A percentile compares a stretch with the other conserved stretches of the same genome.
Evolutionary conservation across 2,329 filamentous ascomycete genomes (phyloP).

Genomic region (Ophiostoma ulmi): DNA sequence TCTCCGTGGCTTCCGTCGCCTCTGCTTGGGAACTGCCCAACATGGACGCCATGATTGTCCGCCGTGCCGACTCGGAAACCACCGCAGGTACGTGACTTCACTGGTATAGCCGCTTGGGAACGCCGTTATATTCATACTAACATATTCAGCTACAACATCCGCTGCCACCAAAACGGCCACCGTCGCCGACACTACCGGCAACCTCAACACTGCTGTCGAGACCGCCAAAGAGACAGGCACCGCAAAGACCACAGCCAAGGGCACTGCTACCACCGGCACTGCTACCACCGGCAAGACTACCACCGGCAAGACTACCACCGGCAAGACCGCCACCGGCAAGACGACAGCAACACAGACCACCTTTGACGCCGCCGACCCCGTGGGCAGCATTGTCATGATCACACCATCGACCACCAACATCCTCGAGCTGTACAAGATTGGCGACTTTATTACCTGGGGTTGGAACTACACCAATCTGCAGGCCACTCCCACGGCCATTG

Average conservation of each 20-base stretch:
- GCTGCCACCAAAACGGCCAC: constrained; percentile 16
- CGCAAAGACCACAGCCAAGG: constrained; percentile 30
- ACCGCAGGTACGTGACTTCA: neutral
- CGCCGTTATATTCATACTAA: constrained; percentile 27
- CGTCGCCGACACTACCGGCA: constrained; percentile 34
- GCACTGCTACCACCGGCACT: constrained; percentile 29
- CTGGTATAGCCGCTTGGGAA: neutral
- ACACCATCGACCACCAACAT: constrained; percentile 45
- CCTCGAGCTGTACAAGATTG: constrained; percentile 55
- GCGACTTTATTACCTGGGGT: constrained; percentile 53
- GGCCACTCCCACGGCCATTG: constrained; percentile 54
- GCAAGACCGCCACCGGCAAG: constrained; percentile 27
- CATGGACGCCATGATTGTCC: constrained; percentile 48
- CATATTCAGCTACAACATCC: constrained; percentile 18
- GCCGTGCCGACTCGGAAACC: constrained; percentile 33
- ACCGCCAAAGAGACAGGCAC: constrained; percentile 31
- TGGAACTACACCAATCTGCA: constrained; percentile 63
- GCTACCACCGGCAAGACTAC: constrained; percentile 27
- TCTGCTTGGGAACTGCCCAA: constrained; percentile 51
- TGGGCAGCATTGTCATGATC: constrained; percentile 50
- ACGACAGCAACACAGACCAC: constrained; percentile 35
- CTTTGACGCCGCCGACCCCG: constrained; percentile 44
- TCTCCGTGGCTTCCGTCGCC: constrained; percentile 49
- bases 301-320: constrained; percentile 16
- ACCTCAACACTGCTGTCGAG: constrained; percentile 39